Evolutionary conservation across 1,139 yeast genomes (phyloP).

Genomic region (Hemisphaericaspora xylofermentans): DNA sequence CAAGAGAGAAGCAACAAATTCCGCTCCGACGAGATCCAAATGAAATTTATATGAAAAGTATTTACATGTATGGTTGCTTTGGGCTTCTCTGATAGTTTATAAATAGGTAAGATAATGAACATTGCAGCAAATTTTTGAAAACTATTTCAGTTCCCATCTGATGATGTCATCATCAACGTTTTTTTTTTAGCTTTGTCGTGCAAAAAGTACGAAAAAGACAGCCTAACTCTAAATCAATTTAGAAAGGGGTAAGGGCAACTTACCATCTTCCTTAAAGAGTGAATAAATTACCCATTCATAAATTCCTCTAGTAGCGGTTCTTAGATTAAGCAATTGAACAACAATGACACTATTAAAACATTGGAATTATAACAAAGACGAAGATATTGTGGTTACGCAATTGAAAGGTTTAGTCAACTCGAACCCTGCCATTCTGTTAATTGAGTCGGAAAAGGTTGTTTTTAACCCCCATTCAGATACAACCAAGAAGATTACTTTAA

Average conservation of each 20-base stretch:
- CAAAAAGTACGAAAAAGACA: no score
- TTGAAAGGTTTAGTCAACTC: constrained; percentile 67
- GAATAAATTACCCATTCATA: neutral
- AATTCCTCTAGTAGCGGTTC: neutral
- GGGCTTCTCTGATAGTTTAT: no score
- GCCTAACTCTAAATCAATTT: no score
- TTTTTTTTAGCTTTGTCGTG: neutral
- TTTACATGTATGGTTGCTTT: neutral
- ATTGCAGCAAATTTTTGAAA: no score
- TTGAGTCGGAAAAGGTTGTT: constrained; percentile 69
- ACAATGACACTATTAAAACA: constrained; percentile 38
- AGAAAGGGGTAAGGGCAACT: no score
- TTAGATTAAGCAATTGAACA: neutral
- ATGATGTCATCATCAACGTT: neutral
- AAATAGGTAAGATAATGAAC: no score
- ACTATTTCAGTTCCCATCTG: no score
- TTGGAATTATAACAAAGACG: constrained; percentile 46
- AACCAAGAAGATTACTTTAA: constrained; percentile 58
- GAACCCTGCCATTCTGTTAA: constrained; percentile 62
- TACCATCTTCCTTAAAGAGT: no score
- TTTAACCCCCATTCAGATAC: constrained; percentile 42
- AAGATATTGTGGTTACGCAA: constrained; percentile 64
- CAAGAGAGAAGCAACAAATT: no score
- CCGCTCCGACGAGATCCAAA: no score
- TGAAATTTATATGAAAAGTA: no score